Evolutionary conservation across 495 filamentous ascomycete genomes (phyloP), one percentile per base, ranked within the genome.

Genomic region (Penicillium desertorum): DNA sequence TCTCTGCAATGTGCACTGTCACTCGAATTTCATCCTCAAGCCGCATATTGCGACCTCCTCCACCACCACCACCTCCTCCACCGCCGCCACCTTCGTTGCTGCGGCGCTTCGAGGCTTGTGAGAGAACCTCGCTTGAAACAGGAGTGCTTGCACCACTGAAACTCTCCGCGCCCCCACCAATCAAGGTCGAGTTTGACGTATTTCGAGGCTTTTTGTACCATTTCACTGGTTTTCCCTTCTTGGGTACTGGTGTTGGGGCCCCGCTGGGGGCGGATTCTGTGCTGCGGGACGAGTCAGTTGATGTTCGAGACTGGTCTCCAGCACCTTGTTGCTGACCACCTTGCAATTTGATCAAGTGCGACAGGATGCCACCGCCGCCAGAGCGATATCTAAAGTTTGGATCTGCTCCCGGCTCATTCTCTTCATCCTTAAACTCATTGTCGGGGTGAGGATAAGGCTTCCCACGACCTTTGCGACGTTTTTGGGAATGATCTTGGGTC

Each of bases 1-100:
- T 90, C 59, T 92, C 86, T 12, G 90, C 89, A 61, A 96, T 90
- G 70, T 94, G 89, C 10, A 91, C 80, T 17, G 88, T 92, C 58
- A 96, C 90, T 60, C 83, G 81, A 62, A 88, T 88, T 61, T 91
- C 83, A 34, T 92, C 71, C 45, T 73, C 70, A 4, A 71, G 64
- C 23, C 66, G 54, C 25, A 66, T 51, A 20, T 62, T 68, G 10
- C 51, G 50, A 12, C 61, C 54, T 9, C 37, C 23, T 7, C 22
- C 14, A 3, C 19, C 30, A 0, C 61, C 54, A 2, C 39, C 25
- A 4, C 22, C 14, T 4, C 30, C 30, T 0, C 32, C 20, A 4
- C 49, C 47, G 1, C 20, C 42, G 2, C 53, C 30, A 1, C 29
- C 43, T n/a, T 47, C 53, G 25, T 71, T 64, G 19, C 61, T 64